Base-by-base conservation (phyloP, 1,284 basidiomycete species). In the Cutaneotrichosporon cavernicola region DNA sequence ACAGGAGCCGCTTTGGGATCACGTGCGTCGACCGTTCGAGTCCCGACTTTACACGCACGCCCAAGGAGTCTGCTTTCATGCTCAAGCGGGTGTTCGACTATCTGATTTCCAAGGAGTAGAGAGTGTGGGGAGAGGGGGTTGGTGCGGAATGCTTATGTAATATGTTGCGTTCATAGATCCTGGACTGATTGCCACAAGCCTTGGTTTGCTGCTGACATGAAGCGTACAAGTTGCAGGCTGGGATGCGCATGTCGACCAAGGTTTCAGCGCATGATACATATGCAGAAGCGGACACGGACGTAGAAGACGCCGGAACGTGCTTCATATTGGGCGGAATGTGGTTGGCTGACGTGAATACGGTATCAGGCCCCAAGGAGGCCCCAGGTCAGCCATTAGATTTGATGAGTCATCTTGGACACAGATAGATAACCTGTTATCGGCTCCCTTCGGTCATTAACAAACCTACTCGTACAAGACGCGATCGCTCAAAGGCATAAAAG, bases 1-100 rank as follows among this genome's bases (percentile, higher is more conserved):
- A 34, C 36, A 47, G 46, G n/a, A 47, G 32, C 16, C 58, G 57
- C 31, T 63, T 63, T 21, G 52, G 53, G 14, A 57, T 62, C 32
- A 55, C 61, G 4, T 30, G 18, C 4, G 65, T 66, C 22, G 65
- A 61, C 50, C 53, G 52, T 21, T 59, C 62, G 30, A 65, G 69
- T 13, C 61, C 70, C 49, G 72, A 69, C 18, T 50, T 50, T 18
- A 50, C 49, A 22, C 55, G 74, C 26, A 50, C 34, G 21, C 72
- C 73, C 2, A 75, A 75, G 58, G 64, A 73, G 31, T 70, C 71
- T 40, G 66, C 69, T 7, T 58, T 60, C 32, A 56, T 67, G 58
- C 62, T 74, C 49, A 61, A 61, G 58, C 63, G 63, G 18, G 60
- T 70, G 30, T 69, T 70, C 47, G 46, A 67, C 36, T 61, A 72